Evolutionary conservation across 495 filamentous ascomycete genomes (phyloP).

Genomic region (Letharia lupina): DNA sequence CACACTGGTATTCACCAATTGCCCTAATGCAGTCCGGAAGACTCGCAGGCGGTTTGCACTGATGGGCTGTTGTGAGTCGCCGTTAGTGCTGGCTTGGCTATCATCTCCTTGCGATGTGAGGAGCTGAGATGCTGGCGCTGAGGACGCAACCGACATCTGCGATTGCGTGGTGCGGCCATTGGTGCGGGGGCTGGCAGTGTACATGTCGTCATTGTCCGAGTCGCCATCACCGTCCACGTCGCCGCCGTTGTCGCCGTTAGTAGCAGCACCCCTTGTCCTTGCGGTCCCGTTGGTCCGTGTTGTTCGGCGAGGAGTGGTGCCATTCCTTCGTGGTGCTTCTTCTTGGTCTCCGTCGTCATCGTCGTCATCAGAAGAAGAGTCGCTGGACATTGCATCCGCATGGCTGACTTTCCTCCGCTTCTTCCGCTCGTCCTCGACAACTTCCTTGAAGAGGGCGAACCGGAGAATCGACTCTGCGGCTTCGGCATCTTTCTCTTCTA

Average conservation of each 20-base stretch:
- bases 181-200: conserved; percentile 46
- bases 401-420: conserved; percentile 53
- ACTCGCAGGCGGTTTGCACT: conserved; percentile 53
- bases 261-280: conserved; percentile 46
- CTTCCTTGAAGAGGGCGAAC: conserved; percentile 97
- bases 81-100: conserved; percentile 34
- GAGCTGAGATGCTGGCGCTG: conserved; percentile 58
- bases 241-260: conserved; percentile 37
- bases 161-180: conserved; percentile 39
- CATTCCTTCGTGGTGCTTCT: conserved; percentile 30
- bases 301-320: conserved; percentile 30
- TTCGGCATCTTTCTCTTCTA: conserved; percentile 83
- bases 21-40: conserved; percentile 74
- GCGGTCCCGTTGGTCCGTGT: conserved; percentile 29
- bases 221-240: conserved; percentile 32
- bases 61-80: conserved; percentile 36
- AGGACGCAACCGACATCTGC: conserved; percentile 59
- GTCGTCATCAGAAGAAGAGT: conserved; percentile 35
- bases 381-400: conserved; percentile 26
- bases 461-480: conserved; percentile 84
- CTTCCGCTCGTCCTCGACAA: conserved; percentile 76
- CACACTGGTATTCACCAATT: conserved; percentile 64
- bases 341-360: conserved; percentile 34
- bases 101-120: conserved; percentile 49
- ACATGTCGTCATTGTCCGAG: conserved; percentile 49